phyloP scores from a whole-genome alignment of 2,329 filamentous ascomycete species.

The Clonostachys chloroleuca region DNA sequence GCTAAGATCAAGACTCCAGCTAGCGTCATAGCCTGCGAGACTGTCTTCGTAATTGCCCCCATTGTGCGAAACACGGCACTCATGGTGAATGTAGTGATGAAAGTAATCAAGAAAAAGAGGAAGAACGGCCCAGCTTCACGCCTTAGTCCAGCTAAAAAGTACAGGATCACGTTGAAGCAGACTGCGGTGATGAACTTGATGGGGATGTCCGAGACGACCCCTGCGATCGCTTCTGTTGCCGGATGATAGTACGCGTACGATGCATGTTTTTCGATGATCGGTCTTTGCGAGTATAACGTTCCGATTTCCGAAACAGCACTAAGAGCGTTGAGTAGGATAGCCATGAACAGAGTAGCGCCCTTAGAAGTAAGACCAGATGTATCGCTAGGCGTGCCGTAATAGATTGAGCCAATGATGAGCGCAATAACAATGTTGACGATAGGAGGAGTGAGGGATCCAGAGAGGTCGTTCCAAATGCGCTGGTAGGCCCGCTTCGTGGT shows the following conservation, averaged over 20 bases:
- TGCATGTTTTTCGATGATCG: constrained; percentile 43
- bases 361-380: constrained; percentile 48
- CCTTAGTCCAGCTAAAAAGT: constrained; percentile 49
- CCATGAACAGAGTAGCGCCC: constrained; percentile 56
- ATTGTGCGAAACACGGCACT: constrained; percentile 73
- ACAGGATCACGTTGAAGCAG: constrained; percentile 51
- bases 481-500: constrained; percentile 47
- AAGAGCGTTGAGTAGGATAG: constrained; percentile 54
- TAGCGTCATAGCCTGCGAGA: constrained; percentile 51
- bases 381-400: constrained; percentile 44
- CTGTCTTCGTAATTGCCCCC: constrained; percentile 63
- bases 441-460: constrained; percentile 38
- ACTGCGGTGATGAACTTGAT: constrained; percentile 47
- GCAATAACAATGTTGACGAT: constrained; percentile 48
- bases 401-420: constrained; percentile 58
- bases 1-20: constrained; percentile 52
- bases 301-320: constrained; percentile 51
- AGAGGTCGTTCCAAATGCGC: constrained; percentile 45
- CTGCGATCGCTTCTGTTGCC: constrained; percentile 46
- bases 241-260: constrained; percentile 48
- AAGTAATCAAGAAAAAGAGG: constrained; percentile 68
- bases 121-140: constrained; percentile 68
- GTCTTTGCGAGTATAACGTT: constrained; percentile 34
- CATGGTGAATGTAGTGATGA: constrained; percentile 67
- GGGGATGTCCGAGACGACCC: constrained; percentile 50